Base-by-base conservation (phyloP, 208 protist genomes). In the Leishmania tropica region DNA sequence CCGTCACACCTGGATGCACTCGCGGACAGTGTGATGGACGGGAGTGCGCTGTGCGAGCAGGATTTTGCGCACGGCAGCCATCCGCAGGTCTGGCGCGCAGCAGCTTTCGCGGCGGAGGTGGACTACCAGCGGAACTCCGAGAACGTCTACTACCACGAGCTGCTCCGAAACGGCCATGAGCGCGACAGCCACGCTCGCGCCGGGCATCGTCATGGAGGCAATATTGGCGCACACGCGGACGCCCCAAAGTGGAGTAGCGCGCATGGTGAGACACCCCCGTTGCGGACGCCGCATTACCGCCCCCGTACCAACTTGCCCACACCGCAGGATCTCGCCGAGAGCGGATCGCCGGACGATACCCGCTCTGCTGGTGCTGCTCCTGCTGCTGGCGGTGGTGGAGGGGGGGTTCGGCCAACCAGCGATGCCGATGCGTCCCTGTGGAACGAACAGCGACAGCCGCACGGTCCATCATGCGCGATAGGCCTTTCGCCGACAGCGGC, bases 111-210 rank as follows among this genome's bases (percentile, higher is more conserved):
- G 24, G 42, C 68, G 35, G 24, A 48, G 28, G 68, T 73, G 58
- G 58, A 71, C 0, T 37, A 42, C 4, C 60, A n/a, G 35, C 37
- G 17, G 1, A 64, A 35, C 74, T 8, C 53, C 7, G 74, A 78
- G 74, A 48, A 67, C 71, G 28, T 7, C 53, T 78, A 78, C 74
- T 67, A 78, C 74, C 35, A 42, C 74, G 11, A 62, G 37, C 56
- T 67, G 53, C 74, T 67, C 10, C 74, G 37, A 24, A 21, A 28
- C 7, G 51, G 35, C 17, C 51, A 47, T 19, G 48, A 15, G 11
- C 0, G 51, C 45, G 31, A 62, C 31, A 3, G 21, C 6, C 5
- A 62, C 51, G 7, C 28, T 58, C 31, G 24, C 53, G 31, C 73
- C 17, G 19, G 24, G 45, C 13, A 53, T 21, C 65, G 2, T 24